phyloP scores from a whole-genome alignment of 805 yeast genomes.

The Candida coleopterorum region DNA sequence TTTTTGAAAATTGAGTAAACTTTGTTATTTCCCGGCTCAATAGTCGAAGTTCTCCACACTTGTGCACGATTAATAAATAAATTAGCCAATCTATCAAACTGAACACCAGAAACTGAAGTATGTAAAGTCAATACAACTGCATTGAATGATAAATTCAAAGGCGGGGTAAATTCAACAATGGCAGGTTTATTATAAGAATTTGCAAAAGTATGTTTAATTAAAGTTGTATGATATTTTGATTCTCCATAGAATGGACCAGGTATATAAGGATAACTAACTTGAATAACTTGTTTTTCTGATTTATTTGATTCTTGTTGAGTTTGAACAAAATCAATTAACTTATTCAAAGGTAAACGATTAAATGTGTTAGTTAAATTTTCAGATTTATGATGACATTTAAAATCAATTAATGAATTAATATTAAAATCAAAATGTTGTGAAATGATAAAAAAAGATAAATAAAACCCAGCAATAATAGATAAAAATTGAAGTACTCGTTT shows the following conservation, averaged over 20 bases:
- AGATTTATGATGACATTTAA: not conserved
- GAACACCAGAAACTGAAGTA: constrained; percentile 53
- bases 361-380: not conserved
- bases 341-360: not conserved
- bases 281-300: not conserved
- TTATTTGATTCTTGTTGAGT: not conserved
- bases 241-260: constrained; percentile 15
- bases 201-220: constrained; percentile 49
- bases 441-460: not conserved
- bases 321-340: not conserved
- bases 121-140: constrained; percentile 50
- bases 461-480: not conserved
- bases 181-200: constrained; percentile 59
- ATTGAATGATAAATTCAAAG: constrained; percentile 39
- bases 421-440: not conserved
- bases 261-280: constrained; percentile 1
- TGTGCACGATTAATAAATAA: constrained; percentile 58
- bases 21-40: constrained; percentile 46
- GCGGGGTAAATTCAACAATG: constrained; percentile 36
- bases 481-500: not conserved
- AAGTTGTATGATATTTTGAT: constrained; percentile 35
- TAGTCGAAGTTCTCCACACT: constrained; percentile 81
- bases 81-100: constrained; percentile 63
- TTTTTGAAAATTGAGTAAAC: constrained; percentile 50
- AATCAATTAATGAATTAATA: not conserved